phyloP scores from a whole-genome alignment of 345 rosid species.

The Acer campestre region DNA sequence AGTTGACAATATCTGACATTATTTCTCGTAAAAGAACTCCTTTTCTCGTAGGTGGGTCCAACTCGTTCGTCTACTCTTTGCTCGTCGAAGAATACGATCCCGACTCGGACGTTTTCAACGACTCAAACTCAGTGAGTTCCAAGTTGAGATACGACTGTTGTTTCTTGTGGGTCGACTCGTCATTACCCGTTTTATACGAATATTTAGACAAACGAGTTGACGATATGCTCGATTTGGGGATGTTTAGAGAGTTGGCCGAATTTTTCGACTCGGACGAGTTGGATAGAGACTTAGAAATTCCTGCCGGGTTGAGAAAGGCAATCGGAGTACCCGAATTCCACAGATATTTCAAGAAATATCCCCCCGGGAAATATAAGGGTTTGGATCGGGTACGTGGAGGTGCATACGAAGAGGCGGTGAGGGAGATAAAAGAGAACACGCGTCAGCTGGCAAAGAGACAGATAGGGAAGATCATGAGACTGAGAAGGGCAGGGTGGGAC shows the following conservation, averaged over 20 bases:
- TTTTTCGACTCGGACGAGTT: constrained; percentile 43
- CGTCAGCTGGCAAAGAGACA: constrained; percentile 76
- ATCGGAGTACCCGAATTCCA: constrained; percentile 94
- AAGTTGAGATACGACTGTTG: constrained; percentile 76
- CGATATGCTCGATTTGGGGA: constrained; percentile 87
- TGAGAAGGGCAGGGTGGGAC: constrained; percentile 71
- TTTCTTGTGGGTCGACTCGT: constrained; percentile 81
- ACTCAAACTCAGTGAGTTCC: constrained; percentile 30
- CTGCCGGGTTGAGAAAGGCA: constrained; percentile 66
- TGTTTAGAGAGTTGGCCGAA: constrained; percentile 70
- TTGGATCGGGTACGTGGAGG: constrained; percentile 36
- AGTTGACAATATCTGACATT: constrained; percentile 41
- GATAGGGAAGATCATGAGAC: constrained; percentile 59
- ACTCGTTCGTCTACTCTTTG: constrained; percentile 76
- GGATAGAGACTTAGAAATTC: constrained; percentile 15
- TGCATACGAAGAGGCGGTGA: constrained; percentile 68
- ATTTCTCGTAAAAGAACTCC: constrained; percentile 51
- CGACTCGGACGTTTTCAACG: constrained; percentile 46
- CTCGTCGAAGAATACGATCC: constrained; percentile 61
- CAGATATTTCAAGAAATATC: constrained; percentile 50
- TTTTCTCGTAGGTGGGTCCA: constrained; percentile 88
- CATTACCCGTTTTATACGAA: constrained; percentile 60
- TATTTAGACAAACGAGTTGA: constrained; percentile 72
- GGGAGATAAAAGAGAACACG: constrained; percentile 80
- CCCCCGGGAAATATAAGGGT: constrained; percentile 31